Percentiles rank a stretch among this genome's conserved stretches.
Conservation (phyloP, 2,329 filamentous ascomycete species). For the Myriosclerotinia curreyana region DNA sequence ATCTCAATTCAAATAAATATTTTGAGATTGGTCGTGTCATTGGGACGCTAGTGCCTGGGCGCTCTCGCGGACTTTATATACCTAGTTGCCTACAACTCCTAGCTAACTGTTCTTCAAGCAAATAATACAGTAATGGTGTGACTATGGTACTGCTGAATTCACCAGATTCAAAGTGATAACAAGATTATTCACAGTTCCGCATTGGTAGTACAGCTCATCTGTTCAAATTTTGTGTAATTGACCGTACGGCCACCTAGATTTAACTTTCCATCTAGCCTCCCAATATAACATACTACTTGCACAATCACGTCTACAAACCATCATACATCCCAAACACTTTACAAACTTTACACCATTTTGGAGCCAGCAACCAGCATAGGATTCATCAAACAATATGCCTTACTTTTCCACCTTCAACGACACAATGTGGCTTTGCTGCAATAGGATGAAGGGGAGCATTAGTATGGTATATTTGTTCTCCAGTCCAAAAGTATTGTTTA, state of each 20-base stretch:
- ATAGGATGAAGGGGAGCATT: neutral
- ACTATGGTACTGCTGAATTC: no score
- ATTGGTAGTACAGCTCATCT: neutral
- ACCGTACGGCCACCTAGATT: neutral
- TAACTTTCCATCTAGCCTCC: neutral
- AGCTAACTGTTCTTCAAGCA: no score
- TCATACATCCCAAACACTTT: neutral
- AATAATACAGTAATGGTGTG: no score
- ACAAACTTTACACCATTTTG: neutral
- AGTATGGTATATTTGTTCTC: neutral
- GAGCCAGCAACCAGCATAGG: neutral
- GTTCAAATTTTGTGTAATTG: neutral
- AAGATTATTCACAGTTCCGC: neutral
- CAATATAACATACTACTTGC: neutral
- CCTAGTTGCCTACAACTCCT: no score
- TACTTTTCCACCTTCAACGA: constrained; percentile 10
- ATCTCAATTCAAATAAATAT: neutral
- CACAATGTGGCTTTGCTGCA: constrained; percentile 13
- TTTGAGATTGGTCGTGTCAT: no score
- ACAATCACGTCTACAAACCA: neutral
- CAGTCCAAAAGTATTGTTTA: no score
- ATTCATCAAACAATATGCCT: neutral
- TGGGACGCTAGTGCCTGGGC: no score
- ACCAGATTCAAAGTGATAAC: no score
- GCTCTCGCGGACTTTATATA: no score